Conservation (phyloP, 192 early-diverging fungal species). For the Rhizophagus prolifer region DNA sequence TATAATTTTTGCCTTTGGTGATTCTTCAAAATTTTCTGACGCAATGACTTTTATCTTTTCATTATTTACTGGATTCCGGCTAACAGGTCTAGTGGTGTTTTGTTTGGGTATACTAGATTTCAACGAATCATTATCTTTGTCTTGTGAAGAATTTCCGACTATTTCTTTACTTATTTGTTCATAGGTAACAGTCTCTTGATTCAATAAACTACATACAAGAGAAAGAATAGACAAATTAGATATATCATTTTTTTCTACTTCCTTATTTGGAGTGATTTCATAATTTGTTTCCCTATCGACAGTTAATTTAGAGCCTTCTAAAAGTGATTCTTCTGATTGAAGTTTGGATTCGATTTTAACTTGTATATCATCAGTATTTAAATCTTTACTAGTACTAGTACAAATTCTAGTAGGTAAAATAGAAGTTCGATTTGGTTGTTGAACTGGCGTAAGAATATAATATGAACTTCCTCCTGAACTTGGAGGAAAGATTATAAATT, state of each 20-base stretch:
- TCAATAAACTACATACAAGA: constrained; percentile 3
- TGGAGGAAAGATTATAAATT: constrained; percentile 17
- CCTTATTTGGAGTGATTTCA: background rate
- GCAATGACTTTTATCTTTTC: background rate
- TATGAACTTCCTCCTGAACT: background rate
- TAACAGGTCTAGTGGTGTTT: background rate
- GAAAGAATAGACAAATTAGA: constrained; percentile 21
- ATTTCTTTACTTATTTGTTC: constrained; percentile 7
- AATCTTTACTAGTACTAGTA: background rate
- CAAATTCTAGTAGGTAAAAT: background rate
- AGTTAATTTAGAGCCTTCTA: background rate
- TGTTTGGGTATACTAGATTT: background rate
- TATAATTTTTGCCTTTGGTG: background rate
- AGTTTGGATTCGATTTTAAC: background rate
- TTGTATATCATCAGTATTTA: background rate
- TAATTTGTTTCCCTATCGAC: background rate
- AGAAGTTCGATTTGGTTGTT: background rate
- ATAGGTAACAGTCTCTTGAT: background rate
- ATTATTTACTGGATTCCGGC: background rate
- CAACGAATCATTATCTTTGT: background rate
- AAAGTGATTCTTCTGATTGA: background rate
- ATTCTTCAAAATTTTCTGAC: background rate
- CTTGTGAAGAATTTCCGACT: too few species aligned
- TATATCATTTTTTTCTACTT: background rate
- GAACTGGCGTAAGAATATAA: constrained; percentile 8